These are phyloP conservation scores for Phialemoniopsis sp. DNA, from an alignment of 2,329 filamentous ascomycete species.

Conservation along the genomic window DNA sequence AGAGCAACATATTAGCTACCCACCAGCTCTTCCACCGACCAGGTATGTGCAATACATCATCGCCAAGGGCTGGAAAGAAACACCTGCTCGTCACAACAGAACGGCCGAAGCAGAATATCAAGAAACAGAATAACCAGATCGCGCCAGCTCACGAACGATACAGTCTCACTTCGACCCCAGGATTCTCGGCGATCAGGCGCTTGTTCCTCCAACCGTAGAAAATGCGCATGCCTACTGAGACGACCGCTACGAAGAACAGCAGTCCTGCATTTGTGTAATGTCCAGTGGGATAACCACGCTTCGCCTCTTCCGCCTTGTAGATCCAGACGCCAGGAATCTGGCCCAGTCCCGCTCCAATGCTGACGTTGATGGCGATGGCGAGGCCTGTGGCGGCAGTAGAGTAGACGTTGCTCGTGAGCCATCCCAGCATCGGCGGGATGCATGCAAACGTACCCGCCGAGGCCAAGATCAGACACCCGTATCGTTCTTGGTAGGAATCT, in stretches of 20 bases:
- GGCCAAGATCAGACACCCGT: conserved; percentile 52
- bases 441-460: conserved; percentile 48
- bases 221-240: conserved; percentile 34
- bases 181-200: too few species aligned
- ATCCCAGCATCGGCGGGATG: conserved; percentile 51
- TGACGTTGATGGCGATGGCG: conserved; percentile 54
- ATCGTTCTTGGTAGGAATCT: conserved; percentile 43
- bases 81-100: too few species aligned
- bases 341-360: conserved; percentile 49
- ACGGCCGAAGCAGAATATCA: too few species aligned
- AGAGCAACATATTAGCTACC: too few species aligned
- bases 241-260: conserved; percentile 41
- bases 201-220: conserved; percentile 33
- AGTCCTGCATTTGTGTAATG: conserved; percentile 51
- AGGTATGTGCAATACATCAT: too few species aligned
- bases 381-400: conserved; percentile 48
- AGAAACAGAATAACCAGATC: too few species aligned
- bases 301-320: conserved; percentile 48
- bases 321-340: conserved; percentile 59
- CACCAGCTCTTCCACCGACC: too few species aligned
- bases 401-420: conserved; percentile 47
- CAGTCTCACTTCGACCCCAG: too few species aligned
- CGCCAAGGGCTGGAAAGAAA: too few species aligned
- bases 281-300: conserved; percentile 50
- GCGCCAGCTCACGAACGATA: too few species aligned